Evolutionary conservation across 2,329 filamentous ascomycete species (phyloP).

Genomic region (Fusarium verticillioides): DNA sequence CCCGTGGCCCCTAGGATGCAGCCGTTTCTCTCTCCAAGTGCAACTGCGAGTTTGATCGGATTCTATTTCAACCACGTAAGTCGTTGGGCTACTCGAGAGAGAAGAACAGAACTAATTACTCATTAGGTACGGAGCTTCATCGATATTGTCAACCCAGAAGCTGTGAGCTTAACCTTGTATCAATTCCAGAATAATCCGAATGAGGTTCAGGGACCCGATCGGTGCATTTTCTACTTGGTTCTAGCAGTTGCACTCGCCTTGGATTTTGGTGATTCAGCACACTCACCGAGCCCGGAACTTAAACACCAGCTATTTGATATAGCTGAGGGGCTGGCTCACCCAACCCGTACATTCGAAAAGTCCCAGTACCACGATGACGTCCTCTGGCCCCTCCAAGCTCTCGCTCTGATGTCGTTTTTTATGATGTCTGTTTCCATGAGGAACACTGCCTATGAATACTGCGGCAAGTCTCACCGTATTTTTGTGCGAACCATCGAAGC

Average conservation of each 20-base stretch:
- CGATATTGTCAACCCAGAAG: constrained; percentile 65
- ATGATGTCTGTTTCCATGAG: constrained; percentile 70
- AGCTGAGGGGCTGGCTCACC: constrained; percentile 62
- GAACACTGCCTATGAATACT: constrained; percentile 71
- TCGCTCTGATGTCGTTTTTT: constrained; percentile 72
- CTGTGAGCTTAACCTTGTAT: constrained; percentile 64
- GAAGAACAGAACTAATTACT: neutral
- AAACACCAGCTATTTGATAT: constrained; percentile 72
- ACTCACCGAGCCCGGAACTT: constrained; percentile 59
- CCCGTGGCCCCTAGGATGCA: constrained; percentile 38
- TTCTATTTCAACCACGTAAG: constrained; percentile 71
- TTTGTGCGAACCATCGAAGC: neutral
- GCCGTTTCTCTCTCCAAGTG: constrained; percentile 55
- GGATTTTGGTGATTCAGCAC: constrained; percentile 64
- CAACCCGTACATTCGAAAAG: constrained; percentile 26
- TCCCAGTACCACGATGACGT: constrained; percentile 63
- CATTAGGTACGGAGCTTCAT: constrained; percentile 68
- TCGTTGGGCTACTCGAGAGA: neutral
- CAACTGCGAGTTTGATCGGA: constrained; percentile 56
- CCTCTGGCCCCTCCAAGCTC: constrained; percentile 72
- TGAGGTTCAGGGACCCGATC: constrained; percentile 58
- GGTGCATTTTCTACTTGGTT: constrained; percentile 70
- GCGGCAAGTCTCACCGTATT: constrained; percentile 55
- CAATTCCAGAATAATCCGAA: constrained; percentile 51
- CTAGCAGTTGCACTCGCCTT: constrained; percentile 72